Evolutionary conservation across 2,329 filamentous ascomycete genomes (phyloP), one percentile per base, ranked within the genome.

Genomic region (Nannizziopsis barbatae): DNA sequence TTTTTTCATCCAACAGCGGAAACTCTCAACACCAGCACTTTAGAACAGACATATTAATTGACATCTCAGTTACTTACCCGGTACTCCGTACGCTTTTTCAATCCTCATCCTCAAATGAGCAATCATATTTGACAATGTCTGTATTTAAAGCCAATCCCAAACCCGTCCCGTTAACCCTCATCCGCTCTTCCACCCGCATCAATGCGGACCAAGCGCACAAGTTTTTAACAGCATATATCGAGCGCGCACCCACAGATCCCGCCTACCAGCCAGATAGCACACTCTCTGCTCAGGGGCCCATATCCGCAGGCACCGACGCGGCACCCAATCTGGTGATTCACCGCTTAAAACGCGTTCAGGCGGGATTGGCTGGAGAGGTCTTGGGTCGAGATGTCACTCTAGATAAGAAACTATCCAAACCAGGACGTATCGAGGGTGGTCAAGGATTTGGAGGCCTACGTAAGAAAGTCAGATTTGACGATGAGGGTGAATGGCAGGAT

Each of bases 271-370:
- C 68, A 22, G 70, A 67, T 51, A 65, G 68, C 22, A 62, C 63
- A 49, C 67, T 71, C 50, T 68, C 64, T 45, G 66, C 67, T 46
- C 62, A 68, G 42, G 68, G 68, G 2, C 68, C 68, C 32, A 57
- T 68, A 45, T 66, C 66, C 20, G 65, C 65, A 45, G 67, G 63
- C 31, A 65, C 68, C 10, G 62, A 65, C 35, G 60, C 64, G 2
- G 62, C 65, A 17, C 65, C 66, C 1, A 70, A 69, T 30, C 57
- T 71, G 15, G 65, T 67, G 18, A 57, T 71, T 38, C 68, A 71
- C 57, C 70, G 68, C 50, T 55, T 71, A 47, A 67, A 68, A 58
- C 67, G 68, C 39, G 65, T 71, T 31, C 65, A 70, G 57, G 66
- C 67, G 1, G 68, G 68, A 30, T 52, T 71, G 15, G 61, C 63